Percentiles rank a stretch among this genome's conserved stretches.
phyloP scores from a whole-genome alignment of 257 asterid genomes.

The Plantago major region DNA sequence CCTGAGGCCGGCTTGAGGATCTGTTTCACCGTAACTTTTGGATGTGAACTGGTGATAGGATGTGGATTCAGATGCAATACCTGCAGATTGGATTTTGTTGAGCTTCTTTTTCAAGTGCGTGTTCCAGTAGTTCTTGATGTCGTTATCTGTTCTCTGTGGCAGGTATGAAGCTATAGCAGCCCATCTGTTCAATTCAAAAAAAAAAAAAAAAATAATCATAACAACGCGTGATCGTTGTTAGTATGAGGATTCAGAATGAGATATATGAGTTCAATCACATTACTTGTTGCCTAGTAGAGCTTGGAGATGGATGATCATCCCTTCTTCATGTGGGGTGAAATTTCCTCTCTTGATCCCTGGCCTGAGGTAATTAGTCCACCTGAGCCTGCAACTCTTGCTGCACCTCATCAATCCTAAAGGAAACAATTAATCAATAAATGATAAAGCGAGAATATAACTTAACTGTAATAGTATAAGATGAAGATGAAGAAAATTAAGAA shows the following conservation, averaged over 20 bases:
- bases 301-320: conserved; percentile 95
- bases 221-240: neutral
- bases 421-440: neutral
- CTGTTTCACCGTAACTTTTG: conserved; percentile 14
- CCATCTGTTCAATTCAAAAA: conserved; percentile 48
- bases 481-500: too few species aligned
- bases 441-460: neutral
- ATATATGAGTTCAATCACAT: conserved; percentile 4
- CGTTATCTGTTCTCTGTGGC: conserved; percentile 94
- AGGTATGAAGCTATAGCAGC: conserved; percentile 95
- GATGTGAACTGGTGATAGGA: conserved; percentile 36
- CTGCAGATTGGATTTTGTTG: conserved; percentile 43
- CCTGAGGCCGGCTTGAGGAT: conserved; percentile 10
- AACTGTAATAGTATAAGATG: neutral
- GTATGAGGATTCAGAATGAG: neutral
- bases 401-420: conserved; percentile 75
- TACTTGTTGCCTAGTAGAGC: conserved; percentile 95
- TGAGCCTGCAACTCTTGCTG: conserved; percentile 95
- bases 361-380: conserved; percentile 93
- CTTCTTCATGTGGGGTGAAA: conserved; percentile 95
- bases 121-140: conserved; percentile 97
- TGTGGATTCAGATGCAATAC: conserved; percentile 24
- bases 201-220: neutral
- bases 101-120: conserved; percentile 91
- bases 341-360: conserved; percentile 98